Base-by-base conservation (phyloP, 1,284 basidiomycete genomes). In the Thecaphora thlaspeos region DNA sequence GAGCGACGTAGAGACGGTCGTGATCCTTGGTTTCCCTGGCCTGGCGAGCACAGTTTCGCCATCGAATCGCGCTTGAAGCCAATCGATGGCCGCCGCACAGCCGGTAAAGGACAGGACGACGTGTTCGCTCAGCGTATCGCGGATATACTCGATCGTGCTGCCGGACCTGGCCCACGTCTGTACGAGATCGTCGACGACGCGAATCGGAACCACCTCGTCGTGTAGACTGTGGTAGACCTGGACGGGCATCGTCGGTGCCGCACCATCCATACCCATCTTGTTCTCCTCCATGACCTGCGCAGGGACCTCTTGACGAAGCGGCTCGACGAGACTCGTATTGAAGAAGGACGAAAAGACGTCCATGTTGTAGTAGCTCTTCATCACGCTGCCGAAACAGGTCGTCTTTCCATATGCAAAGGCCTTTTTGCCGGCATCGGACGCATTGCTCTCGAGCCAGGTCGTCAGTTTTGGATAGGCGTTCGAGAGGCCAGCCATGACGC, bases 161-260 rank as follows among this genome's bases (percentile, higher is more conserved):
- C 65, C 65, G 18, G 44, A 24, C 8, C 45, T 32, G 30, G 49
- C 54, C 68, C 65, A 70, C 1, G 43, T 34, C 2, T 36, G 46
- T 2, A 70, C 61, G 8, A 70, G 51, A 17, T 55, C 48, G 43
- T 67, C 55, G 5, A 62, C 66, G 2, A 52, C 58, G 30, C 43
- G 32, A 50, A 53, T 64, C 7, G 72, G 72, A 26, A 75, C 71
- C 15, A 73, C 63, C 24, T 68, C 61, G 48, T 75, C 72, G 42
- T 66, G 44, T 1, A 61, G 46, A 5, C 65, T 59, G 17, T 73
- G 69, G 54, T 68, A 72, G 46, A 75, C 61, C n/a, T 61, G 66
- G 22, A 70, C 63, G 3, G 71, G 63, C 2, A 55, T 49, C 9
- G 36, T 50, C 1, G 71, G 67, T 9, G 21, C 22, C 19, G 54